These are phyloP conservation scores for Yamagishiella unicocca DNA, from an alignment of 139 green algal genomes.

Conservation along the genomic window DNA sequence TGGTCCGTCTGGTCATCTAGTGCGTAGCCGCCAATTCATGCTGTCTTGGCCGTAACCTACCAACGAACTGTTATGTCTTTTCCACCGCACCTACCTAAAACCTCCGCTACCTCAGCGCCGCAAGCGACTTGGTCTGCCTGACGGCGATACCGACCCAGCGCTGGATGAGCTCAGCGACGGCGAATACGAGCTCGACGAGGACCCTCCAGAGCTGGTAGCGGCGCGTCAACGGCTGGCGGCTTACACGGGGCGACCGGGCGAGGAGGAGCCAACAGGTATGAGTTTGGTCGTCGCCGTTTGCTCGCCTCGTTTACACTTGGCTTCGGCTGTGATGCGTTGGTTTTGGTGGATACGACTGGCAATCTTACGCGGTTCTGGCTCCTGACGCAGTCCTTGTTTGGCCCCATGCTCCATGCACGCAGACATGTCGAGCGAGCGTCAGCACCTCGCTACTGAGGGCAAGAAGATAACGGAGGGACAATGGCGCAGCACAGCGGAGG, in stretches of 20 bases:
- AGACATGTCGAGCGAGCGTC: constrained; percentile 48
- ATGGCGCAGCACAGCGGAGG: background rate
- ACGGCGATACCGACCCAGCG: constrained; percentile 83
- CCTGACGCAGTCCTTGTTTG: too few species aligned
- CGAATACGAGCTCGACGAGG: constrained; percentile 56
- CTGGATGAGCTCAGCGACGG: constrained; percentile 75
- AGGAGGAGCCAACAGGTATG: constrained; percentile 68
- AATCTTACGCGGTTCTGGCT: too few species aligned
- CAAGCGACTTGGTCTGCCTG: constrained; percentile 72
- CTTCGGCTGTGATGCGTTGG: too few species aligned
- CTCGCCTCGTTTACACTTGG: too few species aligned
- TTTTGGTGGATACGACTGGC: too few species aligned
- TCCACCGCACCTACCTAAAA: too few species aligned
- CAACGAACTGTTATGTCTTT: too few species aligned
- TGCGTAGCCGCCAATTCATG: too few species aligned
- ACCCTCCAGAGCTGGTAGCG: constrained; percentile 71
- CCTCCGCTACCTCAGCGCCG: constrained; percentile 72
- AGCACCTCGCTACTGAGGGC: background rate
- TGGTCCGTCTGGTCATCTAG: too few species aligned
- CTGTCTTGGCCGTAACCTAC: too few species aligned
- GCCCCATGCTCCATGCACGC: background rate
- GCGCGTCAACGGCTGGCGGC: constrained; percentile 64
- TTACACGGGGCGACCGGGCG: constrained; percentile 56
- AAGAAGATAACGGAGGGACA: constrained; percentile 3
- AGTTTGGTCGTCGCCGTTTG: too few species aligned